Conservation (phyloP, 1,139 yeast genomes). For the Saccharomycopsis hybrid region DNA sequence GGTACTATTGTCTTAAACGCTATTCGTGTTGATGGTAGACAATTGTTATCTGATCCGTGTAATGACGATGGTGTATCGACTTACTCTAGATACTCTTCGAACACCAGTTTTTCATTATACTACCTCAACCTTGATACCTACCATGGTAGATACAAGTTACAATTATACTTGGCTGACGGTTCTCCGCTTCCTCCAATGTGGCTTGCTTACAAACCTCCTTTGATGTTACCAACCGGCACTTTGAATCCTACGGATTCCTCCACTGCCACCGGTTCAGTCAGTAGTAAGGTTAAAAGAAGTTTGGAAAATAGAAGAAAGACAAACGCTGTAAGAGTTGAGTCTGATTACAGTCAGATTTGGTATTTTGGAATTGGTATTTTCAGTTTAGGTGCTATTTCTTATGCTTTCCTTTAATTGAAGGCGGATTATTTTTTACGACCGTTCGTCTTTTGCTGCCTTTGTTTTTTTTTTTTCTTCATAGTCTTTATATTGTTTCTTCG, state of each 20-base stretch:
- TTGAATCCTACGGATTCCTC: slow-evolving; percentile 70
- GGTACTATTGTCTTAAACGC: slow-evolving; percentile 72
- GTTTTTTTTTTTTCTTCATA: too few relatives aligned
- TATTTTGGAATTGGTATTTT: slow-evolving; percentile 38
- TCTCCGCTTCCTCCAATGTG: slow-evolving; percentile 79
- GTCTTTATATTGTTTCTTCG: too few relatives aligned
- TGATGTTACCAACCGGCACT: slow-evolving; percentile 91
- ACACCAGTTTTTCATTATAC: slow-evolving; percentile 53
- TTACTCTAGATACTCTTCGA: slow-evolving; percentile 70
- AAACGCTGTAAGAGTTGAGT: slow-evolving; percentile 50
- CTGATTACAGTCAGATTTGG: slow-evolving; percentile 48
- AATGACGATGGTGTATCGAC: slow-evolving; percentile 45
- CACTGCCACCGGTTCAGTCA: slow-evolving; percentile 30
- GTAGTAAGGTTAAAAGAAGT: slow-evolving; percentile 54
- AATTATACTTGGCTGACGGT: slow-evolving; percentile 78
- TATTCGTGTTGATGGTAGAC: slow-evolving; percentile 86
- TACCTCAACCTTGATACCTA: slow-evolving; percentile 63
- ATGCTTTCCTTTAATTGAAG: slow-evolving; percentile 21
- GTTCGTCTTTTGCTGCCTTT: too few relatives aligned
- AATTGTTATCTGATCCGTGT: slow-evolving; percentile 84
- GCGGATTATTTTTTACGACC: too few relatives aligned
- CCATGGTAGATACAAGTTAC: slow-evolving; percentile 74
- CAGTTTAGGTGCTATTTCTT: slow-evolving; percentile 33
- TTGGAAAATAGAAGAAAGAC: slow-evolving; percentile 78
- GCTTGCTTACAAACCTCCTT: slow-evolving; percentile 86